phyloP scores from a whole-genome alignment of 2,329 filamentous ascomycete species.

The Cladosporium oxysporum region DNA sequence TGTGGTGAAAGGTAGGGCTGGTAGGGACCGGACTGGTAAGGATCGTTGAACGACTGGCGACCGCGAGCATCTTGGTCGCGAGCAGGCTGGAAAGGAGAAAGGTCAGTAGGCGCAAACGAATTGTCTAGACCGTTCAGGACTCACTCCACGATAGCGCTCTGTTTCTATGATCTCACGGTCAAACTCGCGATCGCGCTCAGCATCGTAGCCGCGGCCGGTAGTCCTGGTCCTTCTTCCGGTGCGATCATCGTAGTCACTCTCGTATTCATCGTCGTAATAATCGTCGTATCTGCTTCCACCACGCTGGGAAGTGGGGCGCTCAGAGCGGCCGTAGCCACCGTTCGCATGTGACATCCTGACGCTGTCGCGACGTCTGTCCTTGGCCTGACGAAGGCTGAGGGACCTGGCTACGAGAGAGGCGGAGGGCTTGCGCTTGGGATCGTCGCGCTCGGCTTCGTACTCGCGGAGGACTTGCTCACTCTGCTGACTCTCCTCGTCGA shows the following conservation, averaged over 20 bases:
- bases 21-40: constrained; percentile 17
- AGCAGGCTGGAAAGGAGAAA: constrained; percentile 25
- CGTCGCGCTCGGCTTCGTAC: constrained; percentile 37
- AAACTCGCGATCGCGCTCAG: constrained; percentile 31
- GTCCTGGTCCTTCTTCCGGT: constrained; percentile 13
- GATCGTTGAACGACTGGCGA: constrained; percentile 15
- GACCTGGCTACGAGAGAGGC: constrained; percentile 18
- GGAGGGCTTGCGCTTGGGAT: constrained; percentile 29
- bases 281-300: constrained; percentile 13
- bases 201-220: constrained; percentile 26
- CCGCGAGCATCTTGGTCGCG: constrained; percentile 27
- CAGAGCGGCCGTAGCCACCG: constrained; percentile 34
- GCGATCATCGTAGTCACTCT: constrained; percentile 23
- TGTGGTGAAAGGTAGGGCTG: constrained; percentile 16
- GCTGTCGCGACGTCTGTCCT: constrained; percentile 28
- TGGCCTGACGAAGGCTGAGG: constrained; percentile 21
- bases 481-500: constrained; percentile 28
- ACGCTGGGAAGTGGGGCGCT: constrained; percentile 25
- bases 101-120: not conserved
- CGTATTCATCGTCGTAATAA: constrained; percentile 21
- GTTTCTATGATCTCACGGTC: constrained; percentile 36
- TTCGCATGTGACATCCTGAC: constrained; percentile 30
- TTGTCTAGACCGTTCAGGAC: constrained; percentile 21
- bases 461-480: constrained; percentile 30
- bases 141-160: constrained; percentile 37